These are phyloP conservation scores for Penicillium nucicola DNA, from an alignment of 495 filamentous ascomycete species.

Conservation along the genomic window DNA sequence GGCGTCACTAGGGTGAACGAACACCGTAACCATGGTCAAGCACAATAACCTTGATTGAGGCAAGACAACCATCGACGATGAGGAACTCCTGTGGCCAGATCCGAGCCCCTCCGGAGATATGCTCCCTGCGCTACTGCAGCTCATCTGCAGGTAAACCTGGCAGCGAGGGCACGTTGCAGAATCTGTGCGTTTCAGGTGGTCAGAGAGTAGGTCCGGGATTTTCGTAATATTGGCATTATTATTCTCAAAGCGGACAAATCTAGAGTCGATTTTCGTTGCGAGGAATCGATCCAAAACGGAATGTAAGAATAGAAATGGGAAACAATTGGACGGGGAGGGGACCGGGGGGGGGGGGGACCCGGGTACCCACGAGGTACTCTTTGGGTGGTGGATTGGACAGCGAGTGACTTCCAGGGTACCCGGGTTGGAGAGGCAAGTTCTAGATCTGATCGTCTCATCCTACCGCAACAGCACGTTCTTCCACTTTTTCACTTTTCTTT, in stretches of 20 bases:
- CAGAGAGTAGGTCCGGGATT: not conserved
- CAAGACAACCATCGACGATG: no score
- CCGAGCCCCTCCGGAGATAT: constrained; percentile 19
- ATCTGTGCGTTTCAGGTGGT: constrained; percentile 4
- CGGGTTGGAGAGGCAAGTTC: not conserved
- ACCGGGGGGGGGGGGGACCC: not conserved
- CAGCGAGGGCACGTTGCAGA: constrained; percentile 6
- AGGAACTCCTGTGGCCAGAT: constrained; percentile 13
- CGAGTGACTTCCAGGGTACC: not conserved
- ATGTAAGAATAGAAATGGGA: constrained; percentile 10
- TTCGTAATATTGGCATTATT: no score
- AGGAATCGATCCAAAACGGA: not conserved
- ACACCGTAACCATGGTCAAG: not conserved
- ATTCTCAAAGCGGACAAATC: not conserved
- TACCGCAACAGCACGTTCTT: constrained; percentile 7
- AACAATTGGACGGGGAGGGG: not conserved
- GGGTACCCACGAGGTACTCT: not conserved
- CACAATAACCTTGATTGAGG: not conserved
- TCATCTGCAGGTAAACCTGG: constrained; percentile 10
- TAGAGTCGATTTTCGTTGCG: no score
- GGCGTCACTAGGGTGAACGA: constrained; percentile 1
- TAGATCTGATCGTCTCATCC: constrained; percentile 13
- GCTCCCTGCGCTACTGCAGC: constrained; percentile 9
- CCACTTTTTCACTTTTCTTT: not conserved
- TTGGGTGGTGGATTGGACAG: not conserved